phyloP scores from a whole-genome alignment of 805 yeast genomes.

The Torulaspora gathmanii region DNA sequence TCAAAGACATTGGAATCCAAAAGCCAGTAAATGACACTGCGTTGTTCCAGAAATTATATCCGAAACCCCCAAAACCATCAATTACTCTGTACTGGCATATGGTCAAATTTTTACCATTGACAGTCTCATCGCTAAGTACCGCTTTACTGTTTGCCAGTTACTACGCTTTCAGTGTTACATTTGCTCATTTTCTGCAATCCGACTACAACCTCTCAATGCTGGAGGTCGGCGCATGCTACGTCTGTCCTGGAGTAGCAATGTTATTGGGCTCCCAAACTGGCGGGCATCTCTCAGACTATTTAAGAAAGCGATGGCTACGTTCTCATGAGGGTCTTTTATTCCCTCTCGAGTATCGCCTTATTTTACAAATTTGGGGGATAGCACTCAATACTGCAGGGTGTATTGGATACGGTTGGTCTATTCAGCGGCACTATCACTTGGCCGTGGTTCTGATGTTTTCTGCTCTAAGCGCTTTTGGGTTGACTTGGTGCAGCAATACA shows the following conservation, averaged over 20 bases:
- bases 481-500: slow-evolving; percentile 52
- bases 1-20: slow-evolving; percentile 25
- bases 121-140: slow-evolving; percentile 44
- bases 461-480: slow-evolving; percentile 47
- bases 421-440: slow-evolving; percentile 38
- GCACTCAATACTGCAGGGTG: slow-evolving; percentile 42
- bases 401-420: slow-evolving; percentile 51
- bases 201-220: slow-evolving; percentile 38
- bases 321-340: slow-evolving; percentile 32
- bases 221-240: slow-evolving; percentile 43
- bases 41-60: slow-evolving; percentile 32
- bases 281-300: slow-evolving; percentile 45
- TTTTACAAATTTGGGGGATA: slow-evolving; percentile 44
- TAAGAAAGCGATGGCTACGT: slow-evolving; percentile 32
- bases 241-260: slow-evolving; percentile 51
- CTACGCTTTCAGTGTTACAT: slow-evolving; percentile 50
- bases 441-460: slow-evolving; percentile 42
- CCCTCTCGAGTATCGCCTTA: slow-evolving; percentile 44
- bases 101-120: slow-evolving; percentile 41
- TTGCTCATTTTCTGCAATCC: slow-evolving; percentile 39
- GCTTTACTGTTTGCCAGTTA: slow-evolving; percentile 52
- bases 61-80: slow-evolving; percentile 46
- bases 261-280: slow-evolving; percentile 46
- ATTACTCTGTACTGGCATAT: slow-evolving; percentile 37
- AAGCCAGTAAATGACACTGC: slow-evolving; percentile 26